A percentile compares a stretch with the other conserved stretches of the same genome.
These are phyloP conservation scores for Kwoniella sp. DNA, from an alignment of 768 basidiomycete species.

Conservation along the genomic window DNA sequence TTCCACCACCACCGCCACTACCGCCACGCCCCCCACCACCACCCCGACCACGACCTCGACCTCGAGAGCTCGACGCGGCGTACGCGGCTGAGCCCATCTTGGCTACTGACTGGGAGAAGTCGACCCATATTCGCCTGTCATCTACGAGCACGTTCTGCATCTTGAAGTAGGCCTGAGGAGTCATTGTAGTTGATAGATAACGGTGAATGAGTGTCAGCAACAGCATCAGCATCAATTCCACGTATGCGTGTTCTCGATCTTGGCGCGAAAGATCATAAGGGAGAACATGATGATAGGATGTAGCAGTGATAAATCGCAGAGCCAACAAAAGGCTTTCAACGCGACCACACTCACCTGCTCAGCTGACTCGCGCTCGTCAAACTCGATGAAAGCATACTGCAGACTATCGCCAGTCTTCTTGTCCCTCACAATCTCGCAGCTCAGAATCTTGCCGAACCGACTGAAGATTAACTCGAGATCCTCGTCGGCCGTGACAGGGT, in stretches of 20 bases:
- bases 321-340: no score
- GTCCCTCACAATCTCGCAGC: constrained; percentile 95
- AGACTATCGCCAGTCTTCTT: constrained; percentile 93
- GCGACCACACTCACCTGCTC: constrained; percentile 78
- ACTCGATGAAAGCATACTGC: constrained; percentile 98
- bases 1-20: constrained; percentile 18
- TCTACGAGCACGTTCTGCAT: constrained; percentile 99
- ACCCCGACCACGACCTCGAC: constrained; percentile 48
- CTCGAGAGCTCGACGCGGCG: constrained; percentile 50
- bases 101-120: constrained; percentile 97
- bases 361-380: constrained; percentile 87
- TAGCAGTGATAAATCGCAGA: not conserved
- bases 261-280: not conserved
- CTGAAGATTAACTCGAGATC: constrained; percentile 97
- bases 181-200: no score
- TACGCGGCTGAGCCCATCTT: constrained; percentile 72
- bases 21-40: constrained; percentile 71
- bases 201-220: not conserved
- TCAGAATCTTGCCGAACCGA: constrained; percentile 91
- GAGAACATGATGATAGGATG: not conserved
- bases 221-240: not conserved
- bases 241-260: no score
- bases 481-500: constrained; percentile 91
- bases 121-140: constrained; percentile 94
- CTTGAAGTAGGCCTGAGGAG: constrained; percentile 86